Conservation (phyloP, 164 flowering plant species). For the Vitis riparia region DNA sequence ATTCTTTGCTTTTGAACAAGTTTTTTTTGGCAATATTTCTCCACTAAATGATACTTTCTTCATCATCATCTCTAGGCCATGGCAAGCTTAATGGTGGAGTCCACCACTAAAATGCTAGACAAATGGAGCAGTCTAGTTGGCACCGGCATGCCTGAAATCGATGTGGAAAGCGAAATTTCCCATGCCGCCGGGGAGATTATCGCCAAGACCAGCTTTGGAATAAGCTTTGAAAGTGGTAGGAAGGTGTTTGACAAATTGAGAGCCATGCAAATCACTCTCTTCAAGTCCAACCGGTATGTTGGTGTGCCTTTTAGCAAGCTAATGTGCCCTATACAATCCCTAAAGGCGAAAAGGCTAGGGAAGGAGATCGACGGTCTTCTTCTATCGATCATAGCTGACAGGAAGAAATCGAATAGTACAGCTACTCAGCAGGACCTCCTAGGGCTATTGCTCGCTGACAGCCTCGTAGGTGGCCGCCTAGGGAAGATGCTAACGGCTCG, state of each 20-base stretch:
- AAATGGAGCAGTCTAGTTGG: slow-evolving; percentile 46
- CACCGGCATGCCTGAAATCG: slow-evolving; percentile 53
- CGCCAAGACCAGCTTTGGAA: slow-evolving; percentile 76
- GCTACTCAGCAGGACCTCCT: slow-evolving; percentile 42
- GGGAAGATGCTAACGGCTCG: slow-evolving; percentile 37
- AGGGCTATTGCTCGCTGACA: slow-evolving; percentile 53
- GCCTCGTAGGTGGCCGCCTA: slow-evolving; percentile 11
- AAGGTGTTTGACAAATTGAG: slow-evolving; percentile 58
- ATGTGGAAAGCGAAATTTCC: slow-evolving; percentile 57
- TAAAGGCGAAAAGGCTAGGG: slow-evolving; percentile 54
- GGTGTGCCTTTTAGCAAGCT: slow-evolving; percentile 78
- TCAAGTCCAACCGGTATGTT: slow-evolving; percentile 55
- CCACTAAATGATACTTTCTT: no score
- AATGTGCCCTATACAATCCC: slow-evolving; percentile 38
- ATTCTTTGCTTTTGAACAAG: no score
- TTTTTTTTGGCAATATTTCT: no score
- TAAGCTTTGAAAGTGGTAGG: slow-evolving; percentile 37
- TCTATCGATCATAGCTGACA: slow-evolving; percentile 38
- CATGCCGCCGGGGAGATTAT: slow-evolving; percentile 69
- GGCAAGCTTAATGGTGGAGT: slow-evolving; percentile 66
- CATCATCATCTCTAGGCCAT: slow-evolving; percentile 41
- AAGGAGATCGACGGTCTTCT: slow-evolving; percentile 72
- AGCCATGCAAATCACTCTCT: slow-evolving; percentile 62
- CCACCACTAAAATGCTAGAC: slow-evolving; percentile 59
- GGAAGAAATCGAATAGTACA: slow-evolving; percentile 22